Evolutionary conservation across 2,329 filamentous ascomycete species (phyloP).

Genomic region (Fusarium nygamai): DNA sequence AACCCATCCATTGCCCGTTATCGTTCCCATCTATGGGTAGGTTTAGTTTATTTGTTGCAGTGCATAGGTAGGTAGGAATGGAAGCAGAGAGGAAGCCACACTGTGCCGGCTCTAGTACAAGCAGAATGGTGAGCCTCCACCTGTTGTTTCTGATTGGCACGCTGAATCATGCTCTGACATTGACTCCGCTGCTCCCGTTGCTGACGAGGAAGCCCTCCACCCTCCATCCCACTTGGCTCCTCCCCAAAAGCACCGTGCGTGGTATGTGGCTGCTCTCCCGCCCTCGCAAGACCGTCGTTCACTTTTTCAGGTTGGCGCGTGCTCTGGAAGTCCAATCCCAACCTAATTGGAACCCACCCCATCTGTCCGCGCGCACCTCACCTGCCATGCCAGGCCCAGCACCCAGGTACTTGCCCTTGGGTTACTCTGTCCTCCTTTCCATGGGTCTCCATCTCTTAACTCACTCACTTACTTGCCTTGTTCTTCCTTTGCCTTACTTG

Average conservation of each 20-base stretch:
- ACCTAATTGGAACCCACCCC: conserved; percentile 33
- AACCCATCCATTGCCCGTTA: conserved; percentile 18
- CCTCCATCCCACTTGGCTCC: conserved; percentile 34
- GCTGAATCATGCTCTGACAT: conserved; percentile 9
- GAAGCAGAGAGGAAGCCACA: conserved; percentile 5
- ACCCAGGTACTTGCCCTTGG: conserved; percentile 24
- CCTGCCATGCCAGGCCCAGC: conserved; percentile 13
- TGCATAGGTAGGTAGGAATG: background rate
- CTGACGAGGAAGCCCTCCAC: conserved; percentile 33
- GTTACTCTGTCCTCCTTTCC: conserved; percentile 41
- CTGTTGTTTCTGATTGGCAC: conserved; percentile 21
- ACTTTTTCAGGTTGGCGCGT: conserved; percentile 36
- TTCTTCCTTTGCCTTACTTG: conserved; percentile 22
- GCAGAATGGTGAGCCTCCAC: conserved; percentile 11
- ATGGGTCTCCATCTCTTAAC: conserved; percentile 29
- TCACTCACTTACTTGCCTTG: conserved; percentile 2
- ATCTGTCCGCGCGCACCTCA: conserved; percentile 19
- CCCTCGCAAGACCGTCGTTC: conserved; percentile 33
- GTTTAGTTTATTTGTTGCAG: background rate
- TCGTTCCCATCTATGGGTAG: background rate
- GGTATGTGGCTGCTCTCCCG: conserved; percentile 42
- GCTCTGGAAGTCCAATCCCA: conserved; percentile 34
- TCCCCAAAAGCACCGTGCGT: conserved; percentile 43
- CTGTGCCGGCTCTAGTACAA: conserved; percentile 20
- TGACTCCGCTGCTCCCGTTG: conserved; percentile 29